phyloP scores from a whole-genome alignment of 805 yeast species.

The Brettanomyces anomalus region DNA sequence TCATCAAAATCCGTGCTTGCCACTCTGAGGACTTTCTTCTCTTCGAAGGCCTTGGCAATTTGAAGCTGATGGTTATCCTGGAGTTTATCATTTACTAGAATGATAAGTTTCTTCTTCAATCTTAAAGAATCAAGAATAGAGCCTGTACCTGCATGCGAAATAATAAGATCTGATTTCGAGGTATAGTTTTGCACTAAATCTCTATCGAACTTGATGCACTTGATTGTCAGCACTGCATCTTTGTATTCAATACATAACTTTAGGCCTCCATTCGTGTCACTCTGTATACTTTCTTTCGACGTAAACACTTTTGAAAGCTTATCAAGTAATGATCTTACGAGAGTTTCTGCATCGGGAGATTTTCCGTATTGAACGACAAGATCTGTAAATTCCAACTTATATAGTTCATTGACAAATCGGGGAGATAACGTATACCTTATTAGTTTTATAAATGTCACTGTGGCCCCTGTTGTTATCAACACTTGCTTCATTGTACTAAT shows the following conservation, averaged over 20 bases:
- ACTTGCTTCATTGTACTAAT: conserved; percentile 9
- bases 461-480: conserved; percentile 84
- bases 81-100: conserved; percentile 60
- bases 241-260: not conserved
- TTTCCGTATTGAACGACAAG: conserved; percentile 55
- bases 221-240: conserved; percentile 14
- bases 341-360: conserved; percentile 6
- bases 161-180: conserved; percentile 43
- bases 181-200: conserved; percentile 34
- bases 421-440: conserved; percentile 33
- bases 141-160: conserved; percentile 91
- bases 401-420: conserved; percentile 29
- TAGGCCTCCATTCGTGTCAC: too few relatives aligned
- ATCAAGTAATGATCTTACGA: conserved; percentile 6
- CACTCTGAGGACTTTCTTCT: conserved; percentile 22
- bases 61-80: conserved; percentile 86
- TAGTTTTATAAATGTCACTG: conserved; percentile 66
- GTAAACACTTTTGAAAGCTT: conserved; percentile 1
- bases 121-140: conserved; percentile 76
- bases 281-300: not conserved
- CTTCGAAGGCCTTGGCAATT: conserved; percentile 50
- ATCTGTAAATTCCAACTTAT: conserved; percentile 26
- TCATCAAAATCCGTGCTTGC: conserved; percentile 10
- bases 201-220: conserved; percentile 40
- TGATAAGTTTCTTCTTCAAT: conserved; percentile 45